Percentiles rank a stretch among this genome's conserved stretches.
Evolutionary conservation across 257 asterid species (phyloP).

Genomic region (Solanum etuberosum): DNA sequence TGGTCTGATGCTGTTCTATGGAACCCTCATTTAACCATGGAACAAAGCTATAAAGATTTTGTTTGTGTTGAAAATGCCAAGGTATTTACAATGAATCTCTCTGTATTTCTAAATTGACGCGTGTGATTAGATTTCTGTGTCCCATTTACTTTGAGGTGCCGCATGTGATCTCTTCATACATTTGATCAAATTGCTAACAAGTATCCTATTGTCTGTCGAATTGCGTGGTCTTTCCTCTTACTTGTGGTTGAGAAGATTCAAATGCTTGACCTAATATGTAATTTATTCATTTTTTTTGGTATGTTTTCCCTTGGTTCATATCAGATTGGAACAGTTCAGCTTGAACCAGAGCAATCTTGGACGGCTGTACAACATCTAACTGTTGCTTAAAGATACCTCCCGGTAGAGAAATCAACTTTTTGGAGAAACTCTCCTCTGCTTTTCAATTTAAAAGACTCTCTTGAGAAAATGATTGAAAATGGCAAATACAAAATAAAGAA

Average conservation of each 20-base stretch:
- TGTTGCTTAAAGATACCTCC: conserved; percentile 29
- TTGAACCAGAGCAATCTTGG: conserved; percentile 73
- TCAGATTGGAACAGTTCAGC: conserved; percentile 71
- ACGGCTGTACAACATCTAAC: conserved; percentile 61
- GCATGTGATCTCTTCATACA: neutral
- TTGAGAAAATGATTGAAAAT: neutral
- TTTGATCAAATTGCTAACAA: neutral
- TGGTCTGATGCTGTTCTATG: conserved; percentile 95
- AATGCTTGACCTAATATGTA: neutral
- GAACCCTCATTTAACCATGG: conserved; percentile 93
- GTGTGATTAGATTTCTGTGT: neutral
- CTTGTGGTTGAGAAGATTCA: neutral
- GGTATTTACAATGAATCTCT: conserved; percentile 24
- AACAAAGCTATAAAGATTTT: conserved; percentile 79
- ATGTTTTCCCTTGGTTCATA: neutral
- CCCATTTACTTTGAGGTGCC: neutral
- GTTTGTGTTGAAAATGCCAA: conserved; percentile 96
- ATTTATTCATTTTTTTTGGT: neutral
- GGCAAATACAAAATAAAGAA: neutral
- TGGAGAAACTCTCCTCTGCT: neutral
- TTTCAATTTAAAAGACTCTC: neutral
- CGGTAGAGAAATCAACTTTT: neutral
- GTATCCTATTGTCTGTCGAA: neutral
- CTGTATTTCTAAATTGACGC: neutral
- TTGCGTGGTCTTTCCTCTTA: neutral